A percentile compares a stretch with the other conserved stretches of the same genome.
Conservation (phyloP, 257 asterid genomes). For the Salvia miltiorrhiza region DNA sequence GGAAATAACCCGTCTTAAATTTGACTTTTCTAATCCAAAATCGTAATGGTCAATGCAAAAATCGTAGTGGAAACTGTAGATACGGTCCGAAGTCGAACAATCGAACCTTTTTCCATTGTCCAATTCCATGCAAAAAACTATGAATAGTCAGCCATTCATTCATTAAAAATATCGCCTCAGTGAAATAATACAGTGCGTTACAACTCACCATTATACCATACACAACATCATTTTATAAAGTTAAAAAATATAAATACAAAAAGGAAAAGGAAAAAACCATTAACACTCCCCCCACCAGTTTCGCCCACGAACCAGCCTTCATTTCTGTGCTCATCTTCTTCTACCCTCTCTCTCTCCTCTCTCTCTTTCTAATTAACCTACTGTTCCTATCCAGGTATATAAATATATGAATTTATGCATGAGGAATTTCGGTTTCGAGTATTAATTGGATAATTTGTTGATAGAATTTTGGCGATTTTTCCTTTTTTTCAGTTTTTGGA, state of each 20-base stretch:
- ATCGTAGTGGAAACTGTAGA: constrained; percentile 30
- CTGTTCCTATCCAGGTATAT: constrained; percentile 10
- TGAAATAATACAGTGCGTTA: constrained; percentile 44
- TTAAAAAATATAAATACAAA: not conserved
- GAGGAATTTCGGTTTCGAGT: not conserved
- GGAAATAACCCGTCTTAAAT: constrained; percentile 23
- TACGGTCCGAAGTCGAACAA: constrained; percentile 32
- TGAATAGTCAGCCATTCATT: constrained; percentile 47
- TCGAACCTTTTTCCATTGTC: constrained; percentile 25
- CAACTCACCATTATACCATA: constrained; percentile 44
- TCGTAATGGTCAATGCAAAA: constrained; percentile 16
- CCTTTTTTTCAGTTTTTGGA: not conserved
- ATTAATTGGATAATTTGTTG: constrained; percentile 1
- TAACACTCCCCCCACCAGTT: constrained; percentile 62
- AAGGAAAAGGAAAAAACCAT: constrained; percentile 32
- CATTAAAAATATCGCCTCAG: constrained; percentile 27
- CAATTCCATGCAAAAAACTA: constrained; percentile 33
- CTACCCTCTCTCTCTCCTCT: constrained; percentile 13
- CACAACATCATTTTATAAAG: constrained; percentile 9
- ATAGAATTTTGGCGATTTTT: not conserved
- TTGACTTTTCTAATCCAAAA: constrained; percentile 14
- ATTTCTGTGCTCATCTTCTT: constrained; percentile 47
- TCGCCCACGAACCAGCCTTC: constrained; percentile 73
- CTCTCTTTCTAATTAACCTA: no score
- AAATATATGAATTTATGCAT: not conserved